Evolutionary conservation across 1,139 yeast species (phyloP).

Genomic region (Groenewaldozyma sp.): DNA sequence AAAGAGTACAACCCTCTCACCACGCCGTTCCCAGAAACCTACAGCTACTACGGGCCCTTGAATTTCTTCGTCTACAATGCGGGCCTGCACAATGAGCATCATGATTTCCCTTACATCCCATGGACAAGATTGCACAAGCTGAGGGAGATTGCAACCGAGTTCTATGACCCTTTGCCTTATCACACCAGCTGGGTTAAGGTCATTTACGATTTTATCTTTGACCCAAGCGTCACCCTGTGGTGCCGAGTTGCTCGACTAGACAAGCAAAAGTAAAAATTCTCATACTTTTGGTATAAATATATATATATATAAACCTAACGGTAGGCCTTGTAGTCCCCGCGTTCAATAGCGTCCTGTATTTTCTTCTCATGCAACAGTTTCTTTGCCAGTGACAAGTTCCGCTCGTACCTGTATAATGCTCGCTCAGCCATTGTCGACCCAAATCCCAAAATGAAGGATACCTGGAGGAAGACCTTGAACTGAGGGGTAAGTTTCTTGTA

Average conservation of each 20-base stretch:
- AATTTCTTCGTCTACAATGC: constrained; percentile 82
- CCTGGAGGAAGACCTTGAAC: constrained; percentile 23
- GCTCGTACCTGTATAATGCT: constrained; percentile 20
- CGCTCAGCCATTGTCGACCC: constrained; percentile 24
- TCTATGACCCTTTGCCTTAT: constrained; percentile 70
- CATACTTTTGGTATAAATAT: not conserved
- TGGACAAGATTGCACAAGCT: constrained; percentile 74
- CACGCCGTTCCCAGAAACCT: constrained; percentile 61
- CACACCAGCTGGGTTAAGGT: constrained; percentile 77
- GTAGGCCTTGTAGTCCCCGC: constrained; percentile 18
- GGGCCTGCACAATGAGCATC: constrained; percentile 91
- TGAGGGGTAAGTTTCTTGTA: constrained; percentile 21
- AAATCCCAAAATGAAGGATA: constrained; percentile 22
- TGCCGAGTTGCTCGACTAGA: constrained; percentile 60
- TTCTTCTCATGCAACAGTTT: constrained; percentile 13
- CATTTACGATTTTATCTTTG: constrained; percentile 59
- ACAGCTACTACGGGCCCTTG: constrained; percentile 76
- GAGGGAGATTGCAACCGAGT: constrained; percentile 63
- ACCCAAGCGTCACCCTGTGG: constrained; percentile 62
- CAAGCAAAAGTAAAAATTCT: not conserved
- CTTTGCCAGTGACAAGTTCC: constrained; percentile 17
- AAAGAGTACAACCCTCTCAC: constrained; percentile 28
- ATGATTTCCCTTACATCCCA: constrained; percentile 87
- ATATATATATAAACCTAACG: too few relatives aligned
- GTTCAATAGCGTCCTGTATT: constrained; percentile 22